Evolutionary conservation across 257 asterid species (phyloP), one percentile per base, ranked within the genome.

Genomic region (Nyctanthes arbortristis): DNA sequence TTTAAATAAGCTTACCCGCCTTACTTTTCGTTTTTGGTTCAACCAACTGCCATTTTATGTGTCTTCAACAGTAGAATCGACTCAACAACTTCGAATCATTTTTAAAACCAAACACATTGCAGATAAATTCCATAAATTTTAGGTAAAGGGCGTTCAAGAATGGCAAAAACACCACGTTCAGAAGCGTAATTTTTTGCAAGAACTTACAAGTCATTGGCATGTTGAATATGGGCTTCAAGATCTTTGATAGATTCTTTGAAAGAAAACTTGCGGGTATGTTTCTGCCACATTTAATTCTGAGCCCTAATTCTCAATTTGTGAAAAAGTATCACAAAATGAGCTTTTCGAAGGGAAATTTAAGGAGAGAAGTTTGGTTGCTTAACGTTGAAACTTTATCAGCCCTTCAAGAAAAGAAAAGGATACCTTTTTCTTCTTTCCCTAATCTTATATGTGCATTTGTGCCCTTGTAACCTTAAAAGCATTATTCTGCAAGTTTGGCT

Each of bases 171-270:
- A 14, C 22, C 2, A 9, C 31, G 12, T 32, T 35, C 16, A 22
- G 34, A 28, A 33, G 34, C 27, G 13, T 24, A 73, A 29, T 7
- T n/a, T 35, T 11, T 7, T 25, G 40, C 7, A 14, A 29, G 32
- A 31, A 76, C 83, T 81, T 79, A 88, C 95, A 88, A 57, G 69
- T 71, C 66, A 79, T 88, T 88, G 81, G 95, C 95, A 80, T 88
- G 88, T 69, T 79, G 87, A 75, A 88, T 72, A 82, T 88, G 92
- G 78, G 84, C 85, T 88, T 88, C 92, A 65, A 85, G 81, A 71
- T 84, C 75, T 66, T 88, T 84, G 78, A 85, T 75, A 8, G 90
- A 85, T 71, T 88, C 95, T 77, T 83, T 80, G 37, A 84, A 71
- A 45, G 90, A 84, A 80, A 81, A 73, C 35, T 78, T 81, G 32